Percentiles rank a stretch among this genome's conserved stretches.
These are phyloP conservation scores for Vigna radiata DNA, from an alignment of 306 rosid species.

Conservation along the genomic window DNA sequence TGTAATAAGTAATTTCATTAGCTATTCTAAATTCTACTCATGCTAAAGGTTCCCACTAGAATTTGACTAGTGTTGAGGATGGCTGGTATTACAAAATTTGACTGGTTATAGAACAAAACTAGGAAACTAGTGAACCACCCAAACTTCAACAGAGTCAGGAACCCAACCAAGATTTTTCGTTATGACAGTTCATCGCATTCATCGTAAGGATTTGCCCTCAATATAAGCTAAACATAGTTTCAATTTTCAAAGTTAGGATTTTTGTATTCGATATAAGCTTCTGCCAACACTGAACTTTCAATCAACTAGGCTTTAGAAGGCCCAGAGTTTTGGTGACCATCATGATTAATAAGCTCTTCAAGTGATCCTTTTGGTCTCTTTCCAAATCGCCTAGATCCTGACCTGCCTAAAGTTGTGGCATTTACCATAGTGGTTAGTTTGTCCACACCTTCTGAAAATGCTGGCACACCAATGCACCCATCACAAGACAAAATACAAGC, in stretches of 20 bases:
- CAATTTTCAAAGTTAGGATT: constrained; percentile 16
- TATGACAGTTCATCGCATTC: not conserved
- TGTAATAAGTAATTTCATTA: not conserved
- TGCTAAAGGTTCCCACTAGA: not conserved
- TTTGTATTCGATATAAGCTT: constrained; percentile 33
- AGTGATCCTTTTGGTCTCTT: constrained; percentile 45
- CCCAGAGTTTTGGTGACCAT: constrained; percentile 23
- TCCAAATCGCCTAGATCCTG: constrained; percentile 17
- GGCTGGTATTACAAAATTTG: not conserved
- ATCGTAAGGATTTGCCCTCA: constrained; percentile 7
- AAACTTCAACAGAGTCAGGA: not conserved
- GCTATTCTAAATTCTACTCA: constrained; percentile 1
- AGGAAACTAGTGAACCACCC: not conserved
- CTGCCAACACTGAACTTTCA: constrained; percentile 19
- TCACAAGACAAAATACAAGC: constrained; percentile 70
- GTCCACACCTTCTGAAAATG: constrained; percentile 45
- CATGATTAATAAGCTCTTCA: constrained; percentile 32
- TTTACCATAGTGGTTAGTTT: constrained; percentile 50
- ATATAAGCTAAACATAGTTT: constrained; percentile 26
- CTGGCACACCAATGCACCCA: constrained; percentile 61
- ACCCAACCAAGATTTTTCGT: not conserved
- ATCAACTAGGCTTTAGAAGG: constrained; percentile 29
- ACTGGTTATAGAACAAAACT: not conserved
- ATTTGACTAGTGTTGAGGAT: not conserved
- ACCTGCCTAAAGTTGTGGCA: constrained; percentile 44